phyloP scores from a whole-genome alignment of 2,329 filamentous ascomycete genomes.

The Akanthomyces uredinophilus region DNA sequence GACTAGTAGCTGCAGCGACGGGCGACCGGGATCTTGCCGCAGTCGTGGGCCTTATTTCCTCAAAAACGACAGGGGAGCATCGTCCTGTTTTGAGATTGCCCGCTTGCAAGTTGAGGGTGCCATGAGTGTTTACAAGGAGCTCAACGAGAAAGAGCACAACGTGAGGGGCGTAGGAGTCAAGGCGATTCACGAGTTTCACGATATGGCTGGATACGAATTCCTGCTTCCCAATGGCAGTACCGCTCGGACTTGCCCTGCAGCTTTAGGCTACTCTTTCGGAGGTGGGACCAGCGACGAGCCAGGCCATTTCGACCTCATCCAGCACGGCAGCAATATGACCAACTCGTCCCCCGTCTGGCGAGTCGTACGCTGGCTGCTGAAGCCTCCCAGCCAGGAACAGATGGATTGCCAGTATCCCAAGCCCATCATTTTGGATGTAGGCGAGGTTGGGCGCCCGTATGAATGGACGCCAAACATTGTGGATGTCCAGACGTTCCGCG shows the following conservation, averaged over 20 bases:
- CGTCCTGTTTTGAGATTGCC: slow-evolving; percentile 74
- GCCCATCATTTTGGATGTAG: slow-evolving; percentile 80
- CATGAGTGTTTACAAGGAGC: slow-evolving; percentile 41
- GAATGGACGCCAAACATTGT: slow-evolving; percentile 85
- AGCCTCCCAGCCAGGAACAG: slow-evolving; percentile 64
- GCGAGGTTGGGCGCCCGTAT: slow-evolving; percentile 69
- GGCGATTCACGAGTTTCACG: slow-evolving; percentile 74
- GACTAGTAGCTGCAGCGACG: slow-evolving; percentile 72
- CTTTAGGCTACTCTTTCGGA: slow-evolving; percentile 83
- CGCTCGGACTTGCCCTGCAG: slow-evolving; percentile 74
- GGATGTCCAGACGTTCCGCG: slow-evolving; percentile 76
- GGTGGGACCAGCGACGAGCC: slow-evolving; percentile 87
- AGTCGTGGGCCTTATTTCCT: slow-evolving; percentile 64
- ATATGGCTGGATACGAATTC: slow-evolving; percentile 72
- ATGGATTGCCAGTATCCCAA: slow-evolving; percentile 73
- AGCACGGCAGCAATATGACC: slow-evolving; percentile 67
- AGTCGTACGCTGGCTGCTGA: slow-evolving; percentile 64
- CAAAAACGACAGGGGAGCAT: slow-evolving; percentile 62
- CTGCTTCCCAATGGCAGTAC: slow-evolving; percentile 63
- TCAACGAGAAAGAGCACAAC: slow-evolving; percentile 41
- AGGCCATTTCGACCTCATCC: slow-evolving; percentile 83
- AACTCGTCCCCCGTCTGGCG: slow-evolving; percentile 72
- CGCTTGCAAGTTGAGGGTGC: slow-evolving; percentile 61
- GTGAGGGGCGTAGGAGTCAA: slow-evolving; percentile 63
- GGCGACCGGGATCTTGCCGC: slow-evolving; percentile 62